Base-by-base conservation (phyloP, 2,329 filamentous ascomycete genomes). In the Xylariaceae sp. region DNA sequence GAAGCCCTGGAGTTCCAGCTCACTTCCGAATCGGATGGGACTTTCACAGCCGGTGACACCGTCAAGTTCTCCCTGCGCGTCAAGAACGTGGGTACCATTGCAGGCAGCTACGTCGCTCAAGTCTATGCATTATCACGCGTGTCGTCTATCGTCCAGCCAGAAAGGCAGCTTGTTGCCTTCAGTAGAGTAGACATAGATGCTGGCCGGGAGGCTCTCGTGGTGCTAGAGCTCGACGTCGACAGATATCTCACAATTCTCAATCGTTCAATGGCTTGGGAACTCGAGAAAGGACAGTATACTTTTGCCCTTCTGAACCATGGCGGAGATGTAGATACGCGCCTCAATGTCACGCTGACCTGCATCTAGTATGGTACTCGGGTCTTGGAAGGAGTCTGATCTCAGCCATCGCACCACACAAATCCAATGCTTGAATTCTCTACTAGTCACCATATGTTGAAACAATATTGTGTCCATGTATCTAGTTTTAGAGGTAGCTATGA, bases 111-210 rank as follows among this genome's bases (percentile, higher is more conserved):
- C 44, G 66, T 69, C 2, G 56, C 57, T 22, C 65, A 70, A 41
- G 57, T 69, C 3, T 72, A 73, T 43, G 50, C 64, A 4, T 50
- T 72, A 3, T 56, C 58, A 19, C 63, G 68, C 2, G 53, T 68
- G 1, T 66, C 62, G 2, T 58, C 60, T 3, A 64, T 69, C 15
- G 63, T 66, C 12, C 66, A 68, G 45, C 65, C 68, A 0, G 59
- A 66, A 2, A 65, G 60, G 42, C 68, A 72, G 47, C 59, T 73
- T 4, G 62, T 71, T 4, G 64, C 66, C 8, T 71, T 72, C 42
- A 45, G 55, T 22, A 53, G 67, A 2, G 58, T 67, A 1, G 65
- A 71, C 41, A 44, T 73, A 12, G 54, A 50, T 1, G 44, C 56
- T 1, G 61, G 63, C 3, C 56, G 67, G 36, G 56, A 56, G 31